A percentile compares a stretch with the other conserved stretches of the same genome.
These are phyloP conservation scores for Globisporangium recalcitrans DNA, from an alignment of 352 stramenopile species.

Conservation along the genomic window DNA sequence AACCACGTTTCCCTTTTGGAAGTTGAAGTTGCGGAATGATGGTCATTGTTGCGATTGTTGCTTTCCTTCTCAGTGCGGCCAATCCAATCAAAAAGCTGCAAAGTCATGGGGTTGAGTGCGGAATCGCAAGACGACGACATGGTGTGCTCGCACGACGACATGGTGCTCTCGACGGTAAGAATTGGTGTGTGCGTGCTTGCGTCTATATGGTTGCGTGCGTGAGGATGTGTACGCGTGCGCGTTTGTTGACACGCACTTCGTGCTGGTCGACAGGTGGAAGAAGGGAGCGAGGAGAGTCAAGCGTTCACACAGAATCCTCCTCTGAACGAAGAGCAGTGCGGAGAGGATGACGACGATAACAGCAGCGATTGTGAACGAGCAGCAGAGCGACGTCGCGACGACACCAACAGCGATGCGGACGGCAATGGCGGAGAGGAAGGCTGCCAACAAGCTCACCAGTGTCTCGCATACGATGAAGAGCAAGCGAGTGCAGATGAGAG, in stretches of 20 bases:
- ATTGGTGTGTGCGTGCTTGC: background rate
- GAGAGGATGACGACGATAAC: background rate
- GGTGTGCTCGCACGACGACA: background rate
- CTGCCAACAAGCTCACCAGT: background rate
- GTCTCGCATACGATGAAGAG: background rate
- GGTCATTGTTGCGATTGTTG: background rate
- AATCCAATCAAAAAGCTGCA: background rate
- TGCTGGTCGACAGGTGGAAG: conserved; percentile 2
- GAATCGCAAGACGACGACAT: conserved; percentile 5
- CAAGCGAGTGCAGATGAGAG: conserved; percentile 1
- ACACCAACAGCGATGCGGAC: background rate
- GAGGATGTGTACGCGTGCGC: too few species aligned
- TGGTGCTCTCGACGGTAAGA: conserved; percentile 5
- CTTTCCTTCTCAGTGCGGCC: background rate
- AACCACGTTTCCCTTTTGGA: background rate
- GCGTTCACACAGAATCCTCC: background rate
- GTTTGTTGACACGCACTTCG: background rate
- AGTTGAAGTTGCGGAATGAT: conserved; percentile 13
- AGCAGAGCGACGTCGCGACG: background rate
- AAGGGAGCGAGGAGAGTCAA: conserved; percentile 9
- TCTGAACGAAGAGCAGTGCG: background rate
- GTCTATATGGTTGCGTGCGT: background rate
- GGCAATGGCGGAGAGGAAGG: background rate
- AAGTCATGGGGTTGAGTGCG: conserved; percentile 1
- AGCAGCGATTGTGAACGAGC: background rate